Evolutionary conservation across 2,329 filamentous ascomycete genomes (phyloP).

Genomic region (Neonectria hederae): DNA sequence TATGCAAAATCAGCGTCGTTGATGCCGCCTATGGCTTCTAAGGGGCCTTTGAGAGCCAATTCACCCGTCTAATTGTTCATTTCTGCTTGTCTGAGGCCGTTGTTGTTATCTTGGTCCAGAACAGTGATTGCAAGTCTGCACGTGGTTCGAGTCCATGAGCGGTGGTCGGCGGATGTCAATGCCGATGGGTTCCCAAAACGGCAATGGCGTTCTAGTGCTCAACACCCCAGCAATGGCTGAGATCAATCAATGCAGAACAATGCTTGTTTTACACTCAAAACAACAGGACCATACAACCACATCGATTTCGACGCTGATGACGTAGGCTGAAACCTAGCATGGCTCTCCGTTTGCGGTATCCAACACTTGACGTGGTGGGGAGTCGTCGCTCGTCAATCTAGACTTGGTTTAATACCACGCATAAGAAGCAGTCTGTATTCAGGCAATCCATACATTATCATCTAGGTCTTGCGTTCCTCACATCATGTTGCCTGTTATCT

Average conservation of each 20-base stretch:
- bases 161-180: constrained; percentile 19
- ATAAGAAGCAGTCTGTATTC: background rate
- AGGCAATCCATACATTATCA: background rate
- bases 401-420: background rate
- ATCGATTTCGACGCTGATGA: background rate
- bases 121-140: constrained; percentile 11
- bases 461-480: background rate
- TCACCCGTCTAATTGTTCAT: background rate
- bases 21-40: background rate
- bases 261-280: background rate
- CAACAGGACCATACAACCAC: background rate
- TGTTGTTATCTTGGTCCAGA: constrained; percentile 12
- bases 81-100: constrained; percentile 1
- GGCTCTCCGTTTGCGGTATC: background rate
- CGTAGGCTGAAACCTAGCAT: background rate
- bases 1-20: constrained; percentile 29
- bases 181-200: constrained; percentile 20
- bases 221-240: background rate
- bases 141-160: constrained; percentile 17
- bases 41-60: background rate
- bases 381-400: background rate
- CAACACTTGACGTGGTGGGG: background rate
- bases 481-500: background rate
- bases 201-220: background rate
- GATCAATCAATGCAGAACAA: background rate